Conservation (phyloP, 176 grass and related monocot species). For the Oryza officinalis region DNA sequence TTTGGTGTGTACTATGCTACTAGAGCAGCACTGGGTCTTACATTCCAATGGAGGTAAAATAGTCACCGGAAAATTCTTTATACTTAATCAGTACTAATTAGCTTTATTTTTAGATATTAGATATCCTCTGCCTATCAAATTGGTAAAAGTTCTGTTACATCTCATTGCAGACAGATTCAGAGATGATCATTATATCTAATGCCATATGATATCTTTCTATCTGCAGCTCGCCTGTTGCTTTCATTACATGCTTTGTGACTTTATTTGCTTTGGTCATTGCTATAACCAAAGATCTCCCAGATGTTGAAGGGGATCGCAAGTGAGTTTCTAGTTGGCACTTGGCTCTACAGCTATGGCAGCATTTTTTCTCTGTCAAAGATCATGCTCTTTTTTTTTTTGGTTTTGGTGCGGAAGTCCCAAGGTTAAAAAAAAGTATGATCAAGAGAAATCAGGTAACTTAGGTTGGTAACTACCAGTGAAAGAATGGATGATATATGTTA, state of each 20-base stretch:
- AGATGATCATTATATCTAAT: slow-evolving; percentile 57
- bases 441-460: neutral
- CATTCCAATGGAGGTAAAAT: slow-evolving; percentile 97
- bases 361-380: slow-evolving; percentile 1
- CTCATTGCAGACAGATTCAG: slow-evolving; percentile 33
- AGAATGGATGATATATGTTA: neutral
- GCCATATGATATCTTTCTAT: slow-evolving; percentile 49
- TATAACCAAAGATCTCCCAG: slow-evolving; percentile 99
- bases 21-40: slow-evolving; percentile 84
- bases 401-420: neutral
- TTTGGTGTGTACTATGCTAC: slow-evolving; percentile 99
- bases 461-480: neutral
- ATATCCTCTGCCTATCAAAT: slow-evolving; percentile 23
- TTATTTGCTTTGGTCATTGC: slow-evolving; percentile 98
- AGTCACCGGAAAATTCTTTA: slow-evolving; percentile 18
- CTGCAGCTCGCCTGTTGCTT: slow-evolving; percentile 93
- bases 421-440: neutral
- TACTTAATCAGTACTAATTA: slow-evolving; percentile 1
- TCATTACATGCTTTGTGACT: slow-evolving; percentile 96
- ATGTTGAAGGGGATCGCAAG: slow-evolving; percentile 99
- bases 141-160: slow-evolving; percentile 43
- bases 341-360: neutral
- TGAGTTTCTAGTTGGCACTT: slow-evolving; percentile 50
- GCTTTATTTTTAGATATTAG: slow-evolving; percentile 26
- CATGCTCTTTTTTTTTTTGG: neutral